Evolutionary conservation across 306 rosid species (phyloP), one percentile per base, ranked within the genome.

Genomic region (Senna siamea): DNA sequence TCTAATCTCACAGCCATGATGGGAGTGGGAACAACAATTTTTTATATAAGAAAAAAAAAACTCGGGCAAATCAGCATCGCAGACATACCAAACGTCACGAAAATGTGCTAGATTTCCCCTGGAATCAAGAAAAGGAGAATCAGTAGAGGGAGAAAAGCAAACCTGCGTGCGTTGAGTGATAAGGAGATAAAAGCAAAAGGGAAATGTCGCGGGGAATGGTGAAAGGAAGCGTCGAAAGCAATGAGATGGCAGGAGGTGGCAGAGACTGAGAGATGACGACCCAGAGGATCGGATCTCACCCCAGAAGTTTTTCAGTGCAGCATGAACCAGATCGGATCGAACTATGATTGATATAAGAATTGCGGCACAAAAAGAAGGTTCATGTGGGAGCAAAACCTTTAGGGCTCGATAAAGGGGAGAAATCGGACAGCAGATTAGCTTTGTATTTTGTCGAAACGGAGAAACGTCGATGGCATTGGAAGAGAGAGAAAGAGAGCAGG

Each of bases 261-360:
- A 60, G 44, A 64, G 44, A 56, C 13, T n/a, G 64, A 22, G 22
- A 67, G 51, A 6, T 17, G 17, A 55, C 71, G 46, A 61, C 60
- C 74, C 75, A 71, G 56, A 63, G 77, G 65, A 47, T 72, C 56
- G 65, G 76, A 71, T 79, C 74, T 60, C 38, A 32, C 55, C 56
- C 73, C 57, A 30, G 22, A 9, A 66, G 53, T 20, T 48, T 28
- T 5, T 0, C 0, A 51, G 62, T 4, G 14, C 32, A 35, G 48
- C 46, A 50, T 35, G 67, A 68, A 76, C 77, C 70, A 43, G 70
- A 60, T 79, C 61, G 51, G 70, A 57, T 52, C 51, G 44, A n/a
- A 10, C 3, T 13, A 19, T 0, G 37, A 14, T 5, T 4, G 66
- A 60, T 2, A 40, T 5, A 19, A 7, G 46, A 10, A 2, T 51